Evolutionary conservation across 768 basidiomycete genomes (phyloP), one percentile per base, ranked within the genome.

Genomic region (Auricularia cornea): DNA sequence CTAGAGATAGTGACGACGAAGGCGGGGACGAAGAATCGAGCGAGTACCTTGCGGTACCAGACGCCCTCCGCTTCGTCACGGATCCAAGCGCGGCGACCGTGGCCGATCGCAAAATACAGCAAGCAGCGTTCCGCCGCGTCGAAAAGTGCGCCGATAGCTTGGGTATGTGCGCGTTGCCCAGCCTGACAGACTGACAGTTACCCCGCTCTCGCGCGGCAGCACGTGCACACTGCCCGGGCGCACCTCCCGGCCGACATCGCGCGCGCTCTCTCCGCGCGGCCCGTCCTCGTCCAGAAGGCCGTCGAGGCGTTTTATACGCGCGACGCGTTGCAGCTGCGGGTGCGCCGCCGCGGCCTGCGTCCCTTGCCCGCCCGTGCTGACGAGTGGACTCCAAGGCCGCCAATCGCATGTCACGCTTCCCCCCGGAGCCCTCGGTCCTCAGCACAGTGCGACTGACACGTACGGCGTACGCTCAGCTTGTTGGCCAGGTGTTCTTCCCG

Each of bases 241-340:
- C 90, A 89, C 69, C 72, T 99, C 8, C 94, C 97, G 3, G 65
- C 78, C 18, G 90, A 93, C 61, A 83, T 98, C 61, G 90, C 88
- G 3, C 85, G 82, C 69, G 87, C 90, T 0, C 78, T 99, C 32
- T 71, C 78, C 6, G 74, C 77, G 11, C 77, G 85, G 65, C 88
- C 88, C 0, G 75, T 80, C 2, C 81, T 99, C 16, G 79, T 95
- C 18, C 94, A 98, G 68, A 89, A 87, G 69, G 90, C 95, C 0
- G 83, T 90, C 3, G 94, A 95, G 74, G 83, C 90, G 3, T 99
- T 99, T 73, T 99, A 99, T 73, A 97, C 94, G 3, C 83, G 97
- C 61, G 97, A 98, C 77, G 90, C 91, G 1, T 79, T 88, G 16
- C 94, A 95, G 72, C 78, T 98, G 61, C 86, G 94, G 41, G 92